phyloP scores from a whole-genome alignment of 2,329 filamentous ascomycete species.

The Thelonectria rubi region DNA sequence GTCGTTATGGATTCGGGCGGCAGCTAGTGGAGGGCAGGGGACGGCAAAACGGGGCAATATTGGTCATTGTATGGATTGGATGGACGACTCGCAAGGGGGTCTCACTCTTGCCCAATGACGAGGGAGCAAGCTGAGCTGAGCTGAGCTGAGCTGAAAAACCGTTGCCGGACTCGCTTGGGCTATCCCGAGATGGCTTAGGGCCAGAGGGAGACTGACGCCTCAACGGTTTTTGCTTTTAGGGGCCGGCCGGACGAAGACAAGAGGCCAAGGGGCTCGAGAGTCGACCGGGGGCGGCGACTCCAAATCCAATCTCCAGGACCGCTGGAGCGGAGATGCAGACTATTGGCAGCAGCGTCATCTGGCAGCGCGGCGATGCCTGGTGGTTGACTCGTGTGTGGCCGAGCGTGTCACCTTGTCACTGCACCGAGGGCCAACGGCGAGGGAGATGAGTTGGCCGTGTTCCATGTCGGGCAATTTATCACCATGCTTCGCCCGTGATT shows the following conservation, averaged over 20 bases:
- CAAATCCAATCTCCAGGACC: constrained; percentile 28
- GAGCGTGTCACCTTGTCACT: background rate
- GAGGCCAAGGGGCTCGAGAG: constrained; percentile 28
- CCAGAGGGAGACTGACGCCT: constrained; percentile 36
- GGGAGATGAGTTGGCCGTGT: background rate
- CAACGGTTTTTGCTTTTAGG: constrained; percentile 44
- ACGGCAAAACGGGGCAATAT: constrained; percentile 22
- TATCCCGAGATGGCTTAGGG: constrained; percentile 33
- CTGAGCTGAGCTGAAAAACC: constrained; percentile 43
- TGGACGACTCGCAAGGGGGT: background rate
- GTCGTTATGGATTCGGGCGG: background rate
- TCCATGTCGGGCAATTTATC: constrained; percentile 16
- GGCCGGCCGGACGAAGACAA: constrained; percentile 20
- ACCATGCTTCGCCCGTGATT: constrained; percentile 6
- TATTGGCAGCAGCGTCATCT: constrained; percentile 40
- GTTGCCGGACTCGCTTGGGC: constrained; percentile 38
- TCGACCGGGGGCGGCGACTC: background rate
- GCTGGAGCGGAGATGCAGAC: constrained; percentile 36
- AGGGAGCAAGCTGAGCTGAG: constrained; percentile 25
- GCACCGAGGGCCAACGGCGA: background rate
- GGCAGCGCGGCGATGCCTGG: constrained; percentile 22
- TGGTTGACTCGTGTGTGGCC: constrained; percentile 19
- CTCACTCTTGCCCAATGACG: background rate
- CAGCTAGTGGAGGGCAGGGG: constrained; percentile 25
- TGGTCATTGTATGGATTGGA: constrained; percentile 23